phyloP scores from a whole-genome alignment of 2,329 filamentous ascomycete species.

The Helotiales sp. region DNA sequence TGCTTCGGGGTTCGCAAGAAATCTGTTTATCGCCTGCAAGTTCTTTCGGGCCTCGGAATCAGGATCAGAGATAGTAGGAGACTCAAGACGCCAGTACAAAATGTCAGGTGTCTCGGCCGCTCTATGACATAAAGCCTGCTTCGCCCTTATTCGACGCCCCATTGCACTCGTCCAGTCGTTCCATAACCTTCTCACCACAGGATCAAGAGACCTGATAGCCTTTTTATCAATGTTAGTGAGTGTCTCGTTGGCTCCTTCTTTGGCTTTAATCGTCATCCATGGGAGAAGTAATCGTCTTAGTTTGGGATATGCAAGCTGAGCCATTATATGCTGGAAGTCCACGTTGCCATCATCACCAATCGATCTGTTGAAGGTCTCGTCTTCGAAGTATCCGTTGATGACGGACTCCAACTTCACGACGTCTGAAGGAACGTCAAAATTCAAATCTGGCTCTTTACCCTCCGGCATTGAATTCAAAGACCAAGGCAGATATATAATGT shows the following conservation, averaged over 20 bases:
- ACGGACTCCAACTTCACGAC: neutral
- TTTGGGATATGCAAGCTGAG: slow-evolving; percentile 7
- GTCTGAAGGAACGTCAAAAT: neutral
- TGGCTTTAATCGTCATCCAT: neutral
- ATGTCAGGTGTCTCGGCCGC: neutral
- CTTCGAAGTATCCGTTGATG: neutral
- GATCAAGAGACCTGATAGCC: neutral
- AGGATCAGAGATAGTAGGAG: neutral
- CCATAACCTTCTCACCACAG: neutral
- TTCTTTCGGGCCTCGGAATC: neutral
- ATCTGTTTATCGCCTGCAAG: neutral
- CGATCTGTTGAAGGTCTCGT: neutral
- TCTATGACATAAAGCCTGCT: neutral
- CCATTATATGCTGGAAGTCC: neutral
- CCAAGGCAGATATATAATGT: slow-evolving; percentile 16
- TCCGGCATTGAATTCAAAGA: neutral
- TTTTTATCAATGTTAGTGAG: neutral
- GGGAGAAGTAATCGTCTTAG: slow-evolving; percentile 8
- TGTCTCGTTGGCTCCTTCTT: neutral
- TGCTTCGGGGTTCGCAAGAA: neutral
- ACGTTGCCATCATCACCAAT: neutral
- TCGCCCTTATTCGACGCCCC: neutral
- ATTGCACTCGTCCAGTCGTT: slow-evolving; percentile 5
- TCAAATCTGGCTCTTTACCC: neutral
- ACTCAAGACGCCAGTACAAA: neutral